These are phyloP conservation scores for Yueomyces sp. DNA, from an alignment of 805 yeast species.

Conservation along the genomic window DNA sequence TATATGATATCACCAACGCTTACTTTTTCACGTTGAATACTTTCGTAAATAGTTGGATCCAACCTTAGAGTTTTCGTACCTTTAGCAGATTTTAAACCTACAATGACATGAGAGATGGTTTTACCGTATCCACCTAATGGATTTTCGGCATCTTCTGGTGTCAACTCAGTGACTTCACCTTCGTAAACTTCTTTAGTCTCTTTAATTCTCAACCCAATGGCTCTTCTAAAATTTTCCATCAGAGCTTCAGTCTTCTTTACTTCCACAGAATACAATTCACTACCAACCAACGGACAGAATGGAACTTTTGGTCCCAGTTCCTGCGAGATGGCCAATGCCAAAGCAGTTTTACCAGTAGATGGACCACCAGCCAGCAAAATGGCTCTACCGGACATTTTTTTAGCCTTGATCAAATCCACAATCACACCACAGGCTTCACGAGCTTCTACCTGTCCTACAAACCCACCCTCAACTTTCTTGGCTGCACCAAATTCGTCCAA, in stretches of 20 bases:
- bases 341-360: slow-evolving; percentile 96
- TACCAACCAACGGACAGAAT: slow-evolving; percentile 92
- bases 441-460: slow-evolving; percentile 57
- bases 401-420: slow-evolving; percentile 84
- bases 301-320: slow-evolving; percentile 96
- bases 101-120: slow-evolving; percentile 85
- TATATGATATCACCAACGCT: slow-evolving; percentile 94
- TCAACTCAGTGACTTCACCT: slow-evolving; percentile 92
- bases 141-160: slow-evolving; percentile 92
- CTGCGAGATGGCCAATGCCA: slow-evolving; percentile 91
- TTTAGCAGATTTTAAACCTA: slow-evolving; percentile 84
- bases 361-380: slow-evolving; percentile 93
- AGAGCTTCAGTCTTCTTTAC: slow-evolving; percentile 92
- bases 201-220: slow-evolving; percentile 90
- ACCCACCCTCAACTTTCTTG: slow-evolving; percentile 75
- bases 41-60: slow-evolving; percentile 86
- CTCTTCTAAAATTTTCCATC: slow-evolving; percentile 93
- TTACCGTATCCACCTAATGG: slow-evolving; percentile 97
- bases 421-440: slow-evolving; percentile 91
- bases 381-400: slow-evolving; percentile 93
- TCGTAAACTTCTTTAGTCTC: slow-evolving; percentile 97
- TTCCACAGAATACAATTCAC: slow-evolving; percentile 90
- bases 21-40: slow-evolving; percentile 89
- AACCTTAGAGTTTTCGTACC: slow-evolving; percentile 82
- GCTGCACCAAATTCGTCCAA: slow-evolving; percentile 84